Evolutionary conservation across 2,329 filamentous ascomycete genomes (phyloP), one percentile per base, ranked within the genome.

Genomic region (Alternaria alternata): DNA sequence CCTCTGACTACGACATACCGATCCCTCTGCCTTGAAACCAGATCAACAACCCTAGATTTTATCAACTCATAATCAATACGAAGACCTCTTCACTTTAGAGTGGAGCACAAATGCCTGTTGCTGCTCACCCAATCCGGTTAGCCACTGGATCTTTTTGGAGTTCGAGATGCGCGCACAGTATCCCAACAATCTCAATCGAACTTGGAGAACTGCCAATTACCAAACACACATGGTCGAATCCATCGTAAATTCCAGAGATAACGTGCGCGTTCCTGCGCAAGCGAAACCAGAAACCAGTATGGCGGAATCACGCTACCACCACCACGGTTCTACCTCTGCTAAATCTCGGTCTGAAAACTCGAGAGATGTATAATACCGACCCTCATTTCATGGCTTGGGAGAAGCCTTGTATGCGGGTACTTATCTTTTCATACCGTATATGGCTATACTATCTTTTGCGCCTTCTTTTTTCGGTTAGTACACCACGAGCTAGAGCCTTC

Each of bases 401-500:
- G 22, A 8, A 28, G 16, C 18, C 11, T 42, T 12, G 24, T 2
- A 26, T 44, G 43, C 34, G 26, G 32, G 26, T 47, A 32, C 49
- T 30, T 58, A 54, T 59, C 51, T 42, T 26, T 43, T 18, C 22
- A 7, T 12, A 38, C 6, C 22, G 43, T 28, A 20, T 26, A 1
- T 7, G 20, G 34, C 14, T 22, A 28, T 20, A 39, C 32, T 26
- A 47, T 44, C 20, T 14, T 47, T 58, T 24, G 39, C 38, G 20
- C 51, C 57, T 59, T 59, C 57, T 49, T 28, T 12, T 43, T 55
- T 7, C 4, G 51, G 43, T 34, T 59, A 59, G 57, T 22, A 36
- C 18, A 30, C 30, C 14, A n/a, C 18, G 51, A 43, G 59, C 44
- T 38, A 41, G n/a, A 43, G 28, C 46, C 20, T 12, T 57, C 36